Evolutionary conservation across 2,329 filamentous ascomycete species (phyloP).

Genomic region (Claviceps cyperi): DNA sequence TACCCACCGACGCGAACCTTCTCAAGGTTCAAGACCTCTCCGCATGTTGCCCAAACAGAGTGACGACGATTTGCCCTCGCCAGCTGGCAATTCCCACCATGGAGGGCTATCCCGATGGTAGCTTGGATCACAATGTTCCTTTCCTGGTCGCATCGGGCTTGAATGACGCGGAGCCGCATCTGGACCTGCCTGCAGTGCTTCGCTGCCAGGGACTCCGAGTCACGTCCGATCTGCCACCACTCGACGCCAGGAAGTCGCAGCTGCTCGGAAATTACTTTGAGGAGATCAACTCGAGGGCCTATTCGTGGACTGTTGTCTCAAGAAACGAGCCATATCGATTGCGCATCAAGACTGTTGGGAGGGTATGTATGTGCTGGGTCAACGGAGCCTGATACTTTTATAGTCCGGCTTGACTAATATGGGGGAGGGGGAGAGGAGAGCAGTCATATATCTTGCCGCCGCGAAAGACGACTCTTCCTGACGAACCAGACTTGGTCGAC

Average conservation of each 20-base stretch:
- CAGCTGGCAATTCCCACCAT: conserved; percentile 29
- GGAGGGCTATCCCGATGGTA: conserved; percentile 68
- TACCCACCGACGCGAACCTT: neutral
- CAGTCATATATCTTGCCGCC: conserved; percentile 43
- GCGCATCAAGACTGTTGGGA: conserved; percentile 58
- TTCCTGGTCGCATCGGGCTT: conserved; percentile 73
- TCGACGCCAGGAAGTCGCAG: conserved; percentile 51
- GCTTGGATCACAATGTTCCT: conserved; percentile 76
- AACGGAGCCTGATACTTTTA: neutral
- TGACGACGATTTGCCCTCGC: conserved; percentile 6
- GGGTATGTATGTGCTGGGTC: conserved; percentile 55
- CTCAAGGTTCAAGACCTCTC: conserved; percentile 6
- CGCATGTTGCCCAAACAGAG: conserved; percentile 1
- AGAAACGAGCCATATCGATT: conserved; percentile 42
- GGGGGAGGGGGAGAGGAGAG: neutral
- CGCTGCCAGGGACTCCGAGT: conserved; percentile 47
- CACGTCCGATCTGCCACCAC: conserved; percentile 53
- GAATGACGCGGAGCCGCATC: conserved; percentile 24
- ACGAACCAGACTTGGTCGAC: conserved; percentile 32
- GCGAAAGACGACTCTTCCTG: conserved; percentile 39
- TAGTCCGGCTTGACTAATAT: conserved; percentile 13
- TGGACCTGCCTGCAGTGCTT: conserved; percentile 33
- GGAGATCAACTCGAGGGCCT: conserved; percentile 46
- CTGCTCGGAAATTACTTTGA: conserved; percentile 52
- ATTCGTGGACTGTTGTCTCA: conserved; percentile 53